A percentile compares a stretch with the other conserved stretches of the same genome.
Evolutionary conservation across 192 early-diverging fungal species (phyloP).

Genomic region (Rhizoclosmatium sp.): DNA sequence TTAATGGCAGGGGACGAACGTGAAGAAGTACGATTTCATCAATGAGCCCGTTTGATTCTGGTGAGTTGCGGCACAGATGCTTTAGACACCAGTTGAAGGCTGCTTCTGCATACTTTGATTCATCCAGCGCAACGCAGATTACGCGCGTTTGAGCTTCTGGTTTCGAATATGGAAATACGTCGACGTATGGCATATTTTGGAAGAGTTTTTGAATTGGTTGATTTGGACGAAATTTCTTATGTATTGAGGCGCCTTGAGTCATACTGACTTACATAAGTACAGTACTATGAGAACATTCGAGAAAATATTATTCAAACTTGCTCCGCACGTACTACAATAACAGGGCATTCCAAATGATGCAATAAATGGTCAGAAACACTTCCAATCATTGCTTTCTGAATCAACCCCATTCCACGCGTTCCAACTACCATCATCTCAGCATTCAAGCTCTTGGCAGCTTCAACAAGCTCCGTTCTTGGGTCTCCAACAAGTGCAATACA

Average conservation of each 20-base stretch:
- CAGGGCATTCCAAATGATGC: not conserved
- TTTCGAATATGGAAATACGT: slow-evolving; percentile 8
- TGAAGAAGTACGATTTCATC: not conserved
- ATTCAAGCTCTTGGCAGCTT: not conserved
- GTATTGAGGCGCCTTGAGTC: too few relatives aligned
- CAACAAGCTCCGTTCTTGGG: not conserved
- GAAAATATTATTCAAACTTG: not conserved
- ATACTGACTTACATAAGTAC: too few relatives aligned
- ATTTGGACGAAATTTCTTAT: not conserved
- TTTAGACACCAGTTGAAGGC: not conserved
- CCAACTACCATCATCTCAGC: slow-evolving; percentile 9
- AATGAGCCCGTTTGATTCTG: not conserved
- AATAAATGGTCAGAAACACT: slow-evolving; percentile 9
- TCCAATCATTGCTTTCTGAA: slow-evolving; percentile 5
- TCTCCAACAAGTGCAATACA: not conserved
- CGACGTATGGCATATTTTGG: not conserved
- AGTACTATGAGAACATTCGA: too few relatives aligned
- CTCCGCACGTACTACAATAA: not conserved
- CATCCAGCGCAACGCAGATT: not conserved
- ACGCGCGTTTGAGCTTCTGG: not conserved
- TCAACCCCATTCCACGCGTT: slow-evolving; percentile 6
- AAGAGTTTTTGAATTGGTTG: not conserved
- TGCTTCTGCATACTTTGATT: not conserved
- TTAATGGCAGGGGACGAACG: not conserved
- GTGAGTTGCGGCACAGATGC: not conserved